Percentiles rank a stretch among this genome's conserved stretches.
Conservation (phyloP, 306 rosid genomes). For the Canavalia gladiata region DNA sequence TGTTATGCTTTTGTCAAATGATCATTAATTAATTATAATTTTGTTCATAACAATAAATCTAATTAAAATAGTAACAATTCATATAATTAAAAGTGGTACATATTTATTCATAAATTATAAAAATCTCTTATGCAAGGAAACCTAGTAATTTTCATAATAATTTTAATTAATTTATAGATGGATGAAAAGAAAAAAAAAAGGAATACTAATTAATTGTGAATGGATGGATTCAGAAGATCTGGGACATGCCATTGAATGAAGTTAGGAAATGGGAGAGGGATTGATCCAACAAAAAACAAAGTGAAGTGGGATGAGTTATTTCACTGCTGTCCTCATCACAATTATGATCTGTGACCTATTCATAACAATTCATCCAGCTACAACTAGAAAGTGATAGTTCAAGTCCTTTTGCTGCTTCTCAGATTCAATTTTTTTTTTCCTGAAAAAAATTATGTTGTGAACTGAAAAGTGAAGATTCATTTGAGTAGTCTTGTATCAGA, state of each 20-base stretch:
- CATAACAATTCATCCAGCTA: conserved; percentile 43
- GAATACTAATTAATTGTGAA: neutral
- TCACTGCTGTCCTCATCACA: conserved; percentile 49
- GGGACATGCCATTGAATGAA: conserved; percentile 46
- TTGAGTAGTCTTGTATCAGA: neutral
- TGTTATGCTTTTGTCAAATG: neutral
- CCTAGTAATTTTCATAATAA: neutral
- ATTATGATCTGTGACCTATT: conserved; percentile 50
- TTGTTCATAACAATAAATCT: neutral
- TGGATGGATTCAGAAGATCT: neutral
- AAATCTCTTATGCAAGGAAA: neutral
- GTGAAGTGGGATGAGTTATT: conserved; percentile 48
- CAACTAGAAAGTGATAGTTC: conserved; percentile 54
- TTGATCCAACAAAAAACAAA: conserved; percentile 32
- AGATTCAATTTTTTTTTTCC: neutral
- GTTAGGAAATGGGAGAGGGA: conserved; percentile 33
- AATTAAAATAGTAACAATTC: neutral
- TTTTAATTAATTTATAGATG: neutral
- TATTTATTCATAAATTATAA: too few relatives aligned
- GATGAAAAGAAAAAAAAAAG: neutral
- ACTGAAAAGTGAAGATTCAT: neutral
- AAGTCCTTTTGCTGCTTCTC: conserved; percentile 18
- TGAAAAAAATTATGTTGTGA: neutral
- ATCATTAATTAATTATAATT: too few relatives aligned
- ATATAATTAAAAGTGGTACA: neutral